Conservation (phyloP, 148 eudicot genomes). For the Diospyros kaki region DNA sequence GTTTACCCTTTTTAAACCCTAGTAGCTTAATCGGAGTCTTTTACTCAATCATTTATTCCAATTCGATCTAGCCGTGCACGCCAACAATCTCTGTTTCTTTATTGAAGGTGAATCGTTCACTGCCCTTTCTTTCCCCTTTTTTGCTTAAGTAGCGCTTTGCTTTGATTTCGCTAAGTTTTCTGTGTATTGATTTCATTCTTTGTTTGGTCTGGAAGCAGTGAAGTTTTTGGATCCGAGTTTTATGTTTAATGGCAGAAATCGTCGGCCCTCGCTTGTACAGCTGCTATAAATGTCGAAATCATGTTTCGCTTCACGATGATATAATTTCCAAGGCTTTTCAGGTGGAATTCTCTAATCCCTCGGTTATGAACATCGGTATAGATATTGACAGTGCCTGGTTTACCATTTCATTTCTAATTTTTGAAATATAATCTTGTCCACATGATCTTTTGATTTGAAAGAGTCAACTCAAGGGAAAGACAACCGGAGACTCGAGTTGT, state of each 20-base stretch:
- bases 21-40: conserved; percentile 7
- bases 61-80: conserved; percentile 12
- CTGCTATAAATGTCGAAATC: conserved; percentile 48
- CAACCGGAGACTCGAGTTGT: not conserved
- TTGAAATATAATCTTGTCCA: not conserved
- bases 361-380: not conserved
- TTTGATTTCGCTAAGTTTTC: not conserved
- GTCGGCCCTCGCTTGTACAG: conserved; percentile 42
- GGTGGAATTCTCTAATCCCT: conserved; percentile 8
- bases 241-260: conserved; percentile 33
- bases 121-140: not conserved
- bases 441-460: not conserved
- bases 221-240: conserved; percentile 7
- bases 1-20: not conserved
- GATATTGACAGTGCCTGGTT: conserved; percentile 1
- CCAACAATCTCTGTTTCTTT: conserved; percentile 1
- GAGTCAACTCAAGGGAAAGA: not conserved
- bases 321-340: conserved; percentile 27
- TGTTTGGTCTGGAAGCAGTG: not conserved
- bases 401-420: not conserved
- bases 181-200: not conserved
- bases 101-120: not conserved
- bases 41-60: conserved; percentile 1
- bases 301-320: conserved; percentile 28
- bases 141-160: too few species aligned